Base-by-base conservation (phyloP, 768 basidiomycete species). In the Guyanaporus albipodus region DNA sequence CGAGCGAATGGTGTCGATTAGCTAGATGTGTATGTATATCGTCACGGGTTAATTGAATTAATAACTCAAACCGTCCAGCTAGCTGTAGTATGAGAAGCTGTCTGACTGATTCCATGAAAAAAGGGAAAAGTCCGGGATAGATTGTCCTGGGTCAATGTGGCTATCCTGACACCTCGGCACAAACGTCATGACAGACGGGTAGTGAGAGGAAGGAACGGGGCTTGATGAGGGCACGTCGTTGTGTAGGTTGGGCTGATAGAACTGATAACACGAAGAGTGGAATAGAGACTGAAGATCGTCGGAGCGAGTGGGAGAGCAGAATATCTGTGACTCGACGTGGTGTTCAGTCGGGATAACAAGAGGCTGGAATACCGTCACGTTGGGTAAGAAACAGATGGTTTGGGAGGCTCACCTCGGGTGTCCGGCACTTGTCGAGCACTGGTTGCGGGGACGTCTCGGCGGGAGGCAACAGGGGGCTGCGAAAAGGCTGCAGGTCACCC, bases 401-500 rank as follows among this genome's bases (percentile, higher is more conserved):
- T n/a, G 17, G 4, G 38, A 22, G 42, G 38, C 60, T 56, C 42
- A 64, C 62, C 9, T 50, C 38, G 3, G 38, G 29, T 17, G 35
- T 24, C 17, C 17, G 5, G 29, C 9, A 14, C 17, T 14, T n/a
- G 23, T 47, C 49, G 8, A 34, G 26, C 2, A 31, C 17, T 8
- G 34, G 46, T 31, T 45, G 44, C 0, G 38, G 23, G 26, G 38
- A 7, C 15, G 24, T 40, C 40, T 38, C 22, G 22, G 43, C 19
- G 2, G 67, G 64, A 4, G 68, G 69, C 7, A 70, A 32, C 42
- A 68, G 46, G 7, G 67, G 60, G 39, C 61, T 62, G 38, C 49
- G 62, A 48, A 66, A 66, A 2, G 59, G 61, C 0, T 51, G 52
- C 7, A 64, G 51, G 44, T 50, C 38, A 1, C 32, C 21, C 24